Conservation (phyloP, 75 land plant genomes). For the Sequoia sempervirens region DNA sequence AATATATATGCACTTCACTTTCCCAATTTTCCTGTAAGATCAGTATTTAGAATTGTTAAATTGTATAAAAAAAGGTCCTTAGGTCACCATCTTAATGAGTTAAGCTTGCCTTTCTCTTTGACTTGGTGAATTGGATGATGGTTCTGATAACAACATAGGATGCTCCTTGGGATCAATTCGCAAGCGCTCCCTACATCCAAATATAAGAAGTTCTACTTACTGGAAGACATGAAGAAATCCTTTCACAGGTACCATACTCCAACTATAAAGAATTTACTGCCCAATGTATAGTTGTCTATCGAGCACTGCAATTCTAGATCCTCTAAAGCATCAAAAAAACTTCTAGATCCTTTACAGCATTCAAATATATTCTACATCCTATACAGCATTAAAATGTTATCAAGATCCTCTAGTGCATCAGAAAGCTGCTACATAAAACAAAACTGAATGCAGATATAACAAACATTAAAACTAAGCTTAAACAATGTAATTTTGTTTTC, state of each 20-base stretch:
- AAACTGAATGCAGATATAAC: not conserved
- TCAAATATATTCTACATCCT: not conserved
- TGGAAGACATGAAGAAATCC: not conserved
- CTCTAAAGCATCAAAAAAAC: not conserved
- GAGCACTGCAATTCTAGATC: not conserved
- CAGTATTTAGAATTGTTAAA: not conserved
- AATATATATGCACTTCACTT: slow-evolving; percentile 24
- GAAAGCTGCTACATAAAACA: not conserved
- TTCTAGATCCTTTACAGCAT: not conserved
- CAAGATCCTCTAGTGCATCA: not conserved
- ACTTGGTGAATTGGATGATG: slow-evolving; percentile 73
- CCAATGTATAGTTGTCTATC: not conserved
- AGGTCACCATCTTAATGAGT: not conserved
- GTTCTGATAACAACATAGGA: slow-evolving; percentile 96
- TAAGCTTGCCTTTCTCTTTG: slow-evolving; percentile 53
- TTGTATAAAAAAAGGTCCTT: not conserved
- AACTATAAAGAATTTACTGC: not conserved
- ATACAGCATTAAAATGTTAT: too few relatives aligned
- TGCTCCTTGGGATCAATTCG: slow-evolving; percentile 92
- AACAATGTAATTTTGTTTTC: not conserved
- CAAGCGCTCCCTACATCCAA: slow-evolving; percentile 54
- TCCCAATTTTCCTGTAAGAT: not conserved
- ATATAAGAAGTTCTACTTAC: not conserved
- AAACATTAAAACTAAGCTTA: not conserved
- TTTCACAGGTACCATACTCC: not conserved